Percentiles rank a stretch among this genome's conserved stretches.
Evolutionary conservation across 108 stramenopile species (phyloP).

Genomic region (Cylindrotheca fusiformis): DNA sequence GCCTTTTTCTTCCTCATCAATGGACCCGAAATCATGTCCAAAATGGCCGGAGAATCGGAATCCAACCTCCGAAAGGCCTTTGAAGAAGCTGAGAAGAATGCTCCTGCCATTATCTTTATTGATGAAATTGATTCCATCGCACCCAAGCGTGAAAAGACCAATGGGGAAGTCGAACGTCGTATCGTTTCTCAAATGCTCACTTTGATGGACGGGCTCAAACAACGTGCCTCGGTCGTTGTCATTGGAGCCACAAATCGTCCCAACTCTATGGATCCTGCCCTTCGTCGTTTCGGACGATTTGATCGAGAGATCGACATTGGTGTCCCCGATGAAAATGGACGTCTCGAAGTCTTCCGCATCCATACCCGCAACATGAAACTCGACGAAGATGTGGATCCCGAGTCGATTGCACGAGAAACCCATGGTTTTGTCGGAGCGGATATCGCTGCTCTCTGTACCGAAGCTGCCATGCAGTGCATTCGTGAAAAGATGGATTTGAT

Average conservation of each 20-base stretch:
- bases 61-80: slow-evolving; percentile 98
- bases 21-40: slow-evolving; percentile 99
- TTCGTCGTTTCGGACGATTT: slow-evolving; percentile 99
- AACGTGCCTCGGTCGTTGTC: slow-evolving; percentile 94
- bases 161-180: slow-evolving; percentile 99
- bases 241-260: slow-evolving; percentile 99
- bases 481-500: slow-evolving; percentile 99
- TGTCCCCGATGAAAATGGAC: slow-evolving; percentile 99
- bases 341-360: slow-evolving; percentile 99
- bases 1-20: slow-evolving; percentile 99
- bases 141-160: slow-evolving; percentile 99
- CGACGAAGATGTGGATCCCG: slow-evolving; percentile 99
- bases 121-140: slow-evolving; percentile 99
- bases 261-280: slow-evolving; percentile 94
- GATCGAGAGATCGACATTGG: slow-evolving; percentile 99
- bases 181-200: slow-evolving; percentile 98
- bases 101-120: slow-evolving; percentile 99
- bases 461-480: slow-evolving; percentile 99
- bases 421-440: slow-evolving; percentile 99
- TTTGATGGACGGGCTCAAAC: slow-evolving; percentile 99
- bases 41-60: slow-evolving; percentile 99
- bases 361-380: slow-evolving; percentile 99
- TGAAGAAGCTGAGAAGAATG: slow-evolving; percentile 99
- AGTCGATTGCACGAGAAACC: slow-evolving; percentile 95
- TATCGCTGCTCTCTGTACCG: slow-evolving; percentile 99